Percentiles rank a stretch among this genome's conserved stretches.
Conservation (phyloP, 140 eudicot species). For the Senecio squalidus region DNA sequence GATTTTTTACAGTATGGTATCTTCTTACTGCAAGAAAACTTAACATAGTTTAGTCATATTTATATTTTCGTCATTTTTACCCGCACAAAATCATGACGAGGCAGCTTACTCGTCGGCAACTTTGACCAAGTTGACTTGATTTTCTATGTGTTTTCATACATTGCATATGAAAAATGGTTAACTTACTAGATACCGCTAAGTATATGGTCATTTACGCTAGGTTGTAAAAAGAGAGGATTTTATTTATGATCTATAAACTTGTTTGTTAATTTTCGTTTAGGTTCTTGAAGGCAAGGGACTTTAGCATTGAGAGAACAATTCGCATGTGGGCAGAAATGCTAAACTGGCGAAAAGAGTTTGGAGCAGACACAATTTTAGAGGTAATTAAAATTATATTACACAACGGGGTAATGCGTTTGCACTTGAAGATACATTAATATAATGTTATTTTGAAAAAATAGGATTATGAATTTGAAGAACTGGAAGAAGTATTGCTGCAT, state of each 20-base stretch:
- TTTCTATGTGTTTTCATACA: no score
- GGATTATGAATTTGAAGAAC: conserved; percentile 80
- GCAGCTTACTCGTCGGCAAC: no score
- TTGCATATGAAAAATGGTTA: no score
- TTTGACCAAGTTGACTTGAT: no score
- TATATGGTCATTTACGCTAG: no score
- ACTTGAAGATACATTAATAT: neutral
- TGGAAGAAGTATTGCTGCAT: conserved; percentile 81
- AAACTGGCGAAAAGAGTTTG: conserved; percentile 81
- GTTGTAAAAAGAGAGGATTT: no score
- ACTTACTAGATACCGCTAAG: no score
- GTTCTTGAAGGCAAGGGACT: conserved; percentile 90
- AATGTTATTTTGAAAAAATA: conserved; percentile 14
- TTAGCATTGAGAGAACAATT: conserved; percentile 55
- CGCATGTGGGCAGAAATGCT: conserved; percentile 99
- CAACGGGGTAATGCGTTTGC: neutral
- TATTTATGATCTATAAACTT: neutral
- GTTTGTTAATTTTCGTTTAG: conserved; percentile 28
- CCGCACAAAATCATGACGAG: no score
- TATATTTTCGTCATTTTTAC: no score
- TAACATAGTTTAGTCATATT: no score
- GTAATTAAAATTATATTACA: conserved; percentile 24
- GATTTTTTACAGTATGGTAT: neutral
- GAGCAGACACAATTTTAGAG: conserved; percentile 91
- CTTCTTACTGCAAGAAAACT: no score